Percentiles rank a stretch among this genome's conserved stretches.
phyloP scores from a whole-genome alignment of 176 grass and related monocot species.

The Echinochloa phyllopogon region DNA sequence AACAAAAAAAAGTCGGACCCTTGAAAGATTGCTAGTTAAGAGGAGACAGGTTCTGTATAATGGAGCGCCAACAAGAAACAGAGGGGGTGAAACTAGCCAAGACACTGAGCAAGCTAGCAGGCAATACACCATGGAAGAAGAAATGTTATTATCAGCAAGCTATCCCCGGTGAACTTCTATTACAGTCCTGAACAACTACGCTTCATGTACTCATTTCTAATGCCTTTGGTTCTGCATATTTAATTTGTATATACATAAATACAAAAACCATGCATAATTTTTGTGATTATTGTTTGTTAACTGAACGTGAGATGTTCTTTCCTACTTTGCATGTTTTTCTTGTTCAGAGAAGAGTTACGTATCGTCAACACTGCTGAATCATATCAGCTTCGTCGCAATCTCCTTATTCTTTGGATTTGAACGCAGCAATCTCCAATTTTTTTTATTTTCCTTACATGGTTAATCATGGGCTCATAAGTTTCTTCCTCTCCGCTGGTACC shows the following conservation, averaged over 20 bases:
- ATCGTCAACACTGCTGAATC: background rate
- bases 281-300: too few relatives aligned
- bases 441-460: too few relatives aligned
- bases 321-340: background rate
- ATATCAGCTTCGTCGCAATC: background rate
- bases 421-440: background rate
- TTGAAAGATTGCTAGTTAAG: slow-evolving; percentile 22
- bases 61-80: background rate
- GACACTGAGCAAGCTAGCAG: background rate
- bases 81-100: background rate
- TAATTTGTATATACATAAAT: background rate
- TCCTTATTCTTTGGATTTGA: background rate
- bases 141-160: slow-evolving; percentile 29
- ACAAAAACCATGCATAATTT: too few relatives aligned
- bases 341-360: background rate
- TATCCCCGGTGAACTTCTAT: slow-evolving; percentile 27
- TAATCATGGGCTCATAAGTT: too few relatives aligned
- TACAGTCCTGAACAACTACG: background rate
- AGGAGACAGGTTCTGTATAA: slow-evolving; percentile 18
- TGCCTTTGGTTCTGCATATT: background rate
- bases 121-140: slow-evolving; percentile 40
- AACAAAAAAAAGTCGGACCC: too few relatives aligned
- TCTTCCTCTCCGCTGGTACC: too few relatives aligned
- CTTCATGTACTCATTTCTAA: background rate
- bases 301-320: background rate